Base-by-base conservation (phyloP, 1,139 yeast species). In the Geotrichum reessii region DNA sequence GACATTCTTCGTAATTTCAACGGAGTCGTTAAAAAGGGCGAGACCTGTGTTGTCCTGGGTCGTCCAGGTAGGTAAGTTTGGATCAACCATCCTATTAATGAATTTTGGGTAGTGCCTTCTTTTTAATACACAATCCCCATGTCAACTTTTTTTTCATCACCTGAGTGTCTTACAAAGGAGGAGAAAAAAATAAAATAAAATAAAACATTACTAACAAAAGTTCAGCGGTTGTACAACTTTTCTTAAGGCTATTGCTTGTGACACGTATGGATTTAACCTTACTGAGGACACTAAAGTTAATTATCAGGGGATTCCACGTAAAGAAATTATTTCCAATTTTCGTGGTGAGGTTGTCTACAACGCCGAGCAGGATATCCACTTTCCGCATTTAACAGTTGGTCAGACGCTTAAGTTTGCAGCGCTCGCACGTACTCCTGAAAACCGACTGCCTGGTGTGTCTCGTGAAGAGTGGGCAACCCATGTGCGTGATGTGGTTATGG, bases 271-370 rank as follows among this genome's bases (percentile, higher is more conserved):
- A 53, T 87, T 86, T 70, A 73, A 82, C 49, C 68, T 87, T 49
- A 83, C 79, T 57, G 72, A 76, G 50, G 81, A 81, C 37, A 78
- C 88, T 4, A 61, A 62, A 27, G 54, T 71, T 58, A 72, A 71
- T 56, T 73, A 73, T 60, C 70, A 68, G 91, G 91, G 59, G 85
- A 84, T 69, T 71, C 81, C 51, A 66, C 85, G 52, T 81, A 77
- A 56, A 70, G 75, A 55, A 80, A 80, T 47, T 78, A 86, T 66
- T 25, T 73, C 74, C 22, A 77, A 79, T 62, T 85, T 76, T 70
- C 76, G 88, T 66, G 89, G 91, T 63, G 89, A 85, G 61, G 88
- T 86, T 54, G 78, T 85, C 21, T 86, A 85, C 73, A 82, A 83
- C 62, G 89, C 91, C 12, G 93, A 86, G 58, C 71, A 83, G 14